phyloP scores from a whole-genome alignment of 495 filamentous ascomycete genomes.

The Pseudotulostoma volvatum region DNA sequence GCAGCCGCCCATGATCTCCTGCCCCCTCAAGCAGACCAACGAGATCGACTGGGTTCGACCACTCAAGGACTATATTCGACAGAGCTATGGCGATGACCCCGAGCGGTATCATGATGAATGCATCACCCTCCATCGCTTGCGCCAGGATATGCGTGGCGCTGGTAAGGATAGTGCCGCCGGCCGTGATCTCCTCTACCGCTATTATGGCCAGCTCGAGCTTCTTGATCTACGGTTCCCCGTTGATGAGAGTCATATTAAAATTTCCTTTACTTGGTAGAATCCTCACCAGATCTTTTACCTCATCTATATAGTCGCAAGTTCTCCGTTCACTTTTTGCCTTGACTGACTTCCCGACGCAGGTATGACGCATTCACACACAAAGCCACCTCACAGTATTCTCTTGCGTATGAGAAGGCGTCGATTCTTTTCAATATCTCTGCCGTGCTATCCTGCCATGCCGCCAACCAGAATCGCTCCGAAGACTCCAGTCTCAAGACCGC shows the following conservation, averaged over 20 bases:
- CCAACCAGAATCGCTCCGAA: constrained; percentile 79
- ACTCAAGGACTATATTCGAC: constrained; percentile 82
- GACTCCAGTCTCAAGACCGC: constrained; percentile 88
- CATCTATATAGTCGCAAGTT: no score
- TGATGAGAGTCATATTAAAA: constrained; percentile 97
- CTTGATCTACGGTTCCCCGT: constrained; percentile 91
- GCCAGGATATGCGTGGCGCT: constrained; percentile 96
- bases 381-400: constrained; percentile 82
- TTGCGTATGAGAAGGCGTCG: constrained; percentile 96
- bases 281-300: constrained; percentile 10
- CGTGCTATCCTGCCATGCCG: constrained; percentile 89
- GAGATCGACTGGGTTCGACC: constrained; percentile 97
- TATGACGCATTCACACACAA: constrained; percentile 98
- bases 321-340: no score
- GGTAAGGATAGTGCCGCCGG: constrained; percentile 93
- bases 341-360: constrained; percentile 33
- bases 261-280: constrained; percentile 96
- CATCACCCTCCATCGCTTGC: constrained; percentile 82
- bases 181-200: constrained; percentile 84
- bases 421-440: constrained; percentile 99
- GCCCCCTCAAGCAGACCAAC: constrained; percentile 92
- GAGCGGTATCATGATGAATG: constrained; percentile 92
- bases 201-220: constrained; percentile 93
- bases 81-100: constrained; percentile 90
- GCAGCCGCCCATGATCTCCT: constrained; percentile 81